Conservation (phyloP, 1,284 basidiomycete genomes). For the Ganoderma multipileum region DNA sequence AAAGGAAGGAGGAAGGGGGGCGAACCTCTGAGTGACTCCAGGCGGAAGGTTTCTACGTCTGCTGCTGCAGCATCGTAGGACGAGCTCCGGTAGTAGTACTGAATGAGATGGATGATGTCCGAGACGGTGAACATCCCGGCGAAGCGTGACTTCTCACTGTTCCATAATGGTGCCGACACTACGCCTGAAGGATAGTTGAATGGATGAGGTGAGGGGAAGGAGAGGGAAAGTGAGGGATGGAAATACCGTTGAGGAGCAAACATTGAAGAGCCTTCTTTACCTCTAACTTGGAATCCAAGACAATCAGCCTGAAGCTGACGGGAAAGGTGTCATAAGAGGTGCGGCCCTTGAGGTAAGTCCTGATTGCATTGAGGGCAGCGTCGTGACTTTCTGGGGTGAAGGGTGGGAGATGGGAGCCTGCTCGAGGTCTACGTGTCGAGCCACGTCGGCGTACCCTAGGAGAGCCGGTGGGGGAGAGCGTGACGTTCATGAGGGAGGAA, state of each 20-base stretch:
- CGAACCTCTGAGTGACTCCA: slow-evolving; percentile 88
- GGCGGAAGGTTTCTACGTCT: slow-evolving; percentile 94
- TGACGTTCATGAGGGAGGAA: slow-evolving; percentile 45
- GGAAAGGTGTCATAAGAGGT: slow-evolving; percentile 96
- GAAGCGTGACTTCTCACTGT: slow-evolving; percentile 89
- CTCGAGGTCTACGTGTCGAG: slow-evolving; percentile 57
- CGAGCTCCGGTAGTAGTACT: slow-evolving; percentile 92
- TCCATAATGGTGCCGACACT: slow-evolving; percentile 98
- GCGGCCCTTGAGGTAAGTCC: slow-evolving; percentile 84
- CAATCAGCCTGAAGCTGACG: slow-evolving; percentile 95
- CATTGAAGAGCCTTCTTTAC: slow-evolving; percentile 94
- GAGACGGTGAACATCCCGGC: slow-evolving; percentile 97
- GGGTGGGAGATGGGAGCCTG: slow-evolving; percentile 65
- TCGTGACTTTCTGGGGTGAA: slow-evolving; percentile 72
- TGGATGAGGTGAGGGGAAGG: slow-evolving; percentile 11
- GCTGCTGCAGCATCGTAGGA: slow-evolving; percentile 88
- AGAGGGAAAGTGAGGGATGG: slow-evolving; percentile 7
- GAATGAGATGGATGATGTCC: slow-evolving; percentile 96
- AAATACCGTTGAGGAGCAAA: slow-evolving; percentile 83
- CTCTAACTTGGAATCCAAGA: slow-evolving; percentile 93
- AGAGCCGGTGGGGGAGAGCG: slow-evolving; percentile 45
- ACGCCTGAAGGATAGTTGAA: slow-evolving; percentile 66
- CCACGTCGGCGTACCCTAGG: slow-evolving; percentile 47
- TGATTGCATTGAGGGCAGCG: slow-evolving; percentile 78
- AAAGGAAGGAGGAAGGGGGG: slow-evolving; percentile 28